Evolutionary conservation across 441 rosid species (phyloP), one percentile per base, ranked within the genome.

Genomic region (Geranium incanum): DNA sequence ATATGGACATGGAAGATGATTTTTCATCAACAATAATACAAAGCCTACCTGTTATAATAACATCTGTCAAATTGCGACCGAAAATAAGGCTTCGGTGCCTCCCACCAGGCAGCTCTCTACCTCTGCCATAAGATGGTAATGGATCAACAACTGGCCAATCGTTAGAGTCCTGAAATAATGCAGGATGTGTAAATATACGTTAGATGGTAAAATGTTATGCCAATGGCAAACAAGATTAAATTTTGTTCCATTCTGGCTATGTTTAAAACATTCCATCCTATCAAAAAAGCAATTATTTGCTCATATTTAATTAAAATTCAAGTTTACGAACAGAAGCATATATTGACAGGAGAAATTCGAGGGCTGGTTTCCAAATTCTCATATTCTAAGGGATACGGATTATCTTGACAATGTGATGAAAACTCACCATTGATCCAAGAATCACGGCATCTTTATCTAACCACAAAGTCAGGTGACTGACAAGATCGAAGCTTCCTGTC

Each of bases 81-180:
- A 80, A 95, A 63, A 95, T 88, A 71, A 95, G 96, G 84, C 99
- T 95, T 68, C 86, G 86, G 74, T 95, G 93, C 75, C 99, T 88
- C 76, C 73, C 80, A 71, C 97, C 97, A 8, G 97, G 97, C 73
- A 92, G 81, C 80, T 92, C 99, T 80, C 97, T 85, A 69, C 99
- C 99, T 72, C 96, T 84, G 68, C 99, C 99, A 77, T 95, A 95
- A 68, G 99, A 95, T 68, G 99, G 97, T 68, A 95, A 81, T 64
- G 99, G 93, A 80, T 92, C 97, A 78, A 95, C 85, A 77, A 92
- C 82, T 0, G 99, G 97, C 99, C 99, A 95, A 84, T 89, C 83
- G 79, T 81, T 89, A 18, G 92, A 77, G 74, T 84, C 78, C 99
- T 95, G 83, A 74, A 69, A 77, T 38, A 77, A 84, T 43, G 75